Evolutionary conservation across 768 basidiomycete species (phyloP).

Genomic region (Podaxis carcinomalis): DNA sequence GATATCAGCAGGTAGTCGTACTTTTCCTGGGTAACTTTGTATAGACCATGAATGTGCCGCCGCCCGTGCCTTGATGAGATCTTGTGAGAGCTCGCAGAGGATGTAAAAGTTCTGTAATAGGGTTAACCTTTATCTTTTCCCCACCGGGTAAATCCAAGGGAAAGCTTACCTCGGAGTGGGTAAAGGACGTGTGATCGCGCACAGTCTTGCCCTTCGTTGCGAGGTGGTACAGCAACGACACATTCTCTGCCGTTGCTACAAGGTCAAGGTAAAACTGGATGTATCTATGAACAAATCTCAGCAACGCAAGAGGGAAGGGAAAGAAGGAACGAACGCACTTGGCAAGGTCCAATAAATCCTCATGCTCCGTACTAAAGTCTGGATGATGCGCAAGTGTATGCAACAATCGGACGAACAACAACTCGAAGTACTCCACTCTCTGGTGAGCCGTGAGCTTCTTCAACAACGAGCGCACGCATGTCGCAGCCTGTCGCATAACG

Average conservation of each 20-base stretch:
- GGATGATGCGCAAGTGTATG: slow-evolving; percentile 93
- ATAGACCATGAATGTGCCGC: slow-evolving; percentile 69
- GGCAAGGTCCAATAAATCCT: slow-evolving; percentile 72
- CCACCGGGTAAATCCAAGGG: background rate
- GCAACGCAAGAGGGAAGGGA: background rate
- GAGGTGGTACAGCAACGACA: slow-evolving; percentile 79
- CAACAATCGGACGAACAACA: slow-evolving; percentile 80
- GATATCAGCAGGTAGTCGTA: slow-evolving; percentile 79
- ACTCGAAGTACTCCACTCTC: slow-evolving; percentile 68
- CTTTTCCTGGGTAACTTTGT: slow-evolving; percentile 73
- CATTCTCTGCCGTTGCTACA: slow-evolving; percentile 73
- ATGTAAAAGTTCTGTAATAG: slow-evolving; percentile 79
- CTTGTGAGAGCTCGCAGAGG: slow-evolving; percentile 84
- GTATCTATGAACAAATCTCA: slow-evolving; percentile 51
- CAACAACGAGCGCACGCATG: slow-evolving; percentile 50
- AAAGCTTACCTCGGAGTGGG: slow-evolving; percentile 59
- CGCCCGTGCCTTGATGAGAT: slow-evolving; percentile 72
- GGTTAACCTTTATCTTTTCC: background rate
- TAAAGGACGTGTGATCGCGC: slow-evolving; percentile 66
- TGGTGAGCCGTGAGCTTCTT: slow-evolving; percentile 47
- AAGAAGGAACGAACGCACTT: slow-evolving; percentile 47
- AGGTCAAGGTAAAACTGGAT: slow-evolving; percentile 83
- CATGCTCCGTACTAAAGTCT: slow-evolving; percentile 69
- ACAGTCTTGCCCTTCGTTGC: slow-evolving; percentile 84
- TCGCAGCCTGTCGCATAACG: slow-evolving; percentile 38